Base-by-base conservation (phyloP, 208 protist species). In the Leishmania braziliensis region DNA sequence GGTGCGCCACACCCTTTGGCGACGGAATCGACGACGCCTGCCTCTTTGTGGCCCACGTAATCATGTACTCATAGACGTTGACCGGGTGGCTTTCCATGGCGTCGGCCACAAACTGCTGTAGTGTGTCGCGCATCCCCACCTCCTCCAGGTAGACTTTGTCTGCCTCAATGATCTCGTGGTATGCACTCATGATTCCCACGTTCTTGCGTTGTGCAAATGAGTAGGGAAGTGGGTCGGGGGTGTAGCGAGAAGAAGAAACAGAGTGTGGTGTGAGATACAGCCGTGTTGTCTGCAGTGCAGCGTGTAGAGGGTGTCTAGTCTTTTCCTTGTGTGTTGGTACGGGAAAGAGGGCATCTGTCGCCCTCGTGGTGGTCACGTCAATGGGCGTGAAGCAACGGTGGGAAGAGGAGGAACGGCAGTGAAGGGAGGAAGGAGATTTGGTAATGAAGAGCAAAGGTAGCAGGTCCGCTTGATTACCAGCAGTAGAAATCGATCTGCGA, bases 41-140 rank as follows among this genome's bases (percentile, higher is more conserved):
- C 68, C 80, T 78, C 33, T 81, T 56, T 3, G 63, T 53, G 29
- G 87, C 87, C 85, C 89, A 92, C 48, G 84, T 36, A 43, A 79
- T 78, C 89, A 92, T 86, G 75, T 86, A 92, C 53, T 83, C 89
- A 71, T 90, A 92, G 9, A 92, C 62, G 50, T 92, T 74, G 51
- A 80, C 79, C 0, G 92, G 92, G 33, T 86, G 85, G 0, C 90
- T 91, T 18, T 82, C 75, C 53, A 92, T 83, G 3, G 89, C 83
- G 77, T 93, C 92, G 16, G 84, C 80, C 12, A 92, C 84, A 60
- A 95, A 90, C 36, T 84, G 54, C 82, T 94, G 81, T 14, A 95
- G 76, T 5, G 94, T 78, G 50, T 77, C 78, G 33, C 86, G 89
- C 60, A 94, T 88, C 51, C 89, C 83, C 36, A 89, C 83, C 16